Evolutionary conservation across 2,329 filamentous ascomycete species (phyloP).

Genomic region (Metarhizium brunneum): DNA sequence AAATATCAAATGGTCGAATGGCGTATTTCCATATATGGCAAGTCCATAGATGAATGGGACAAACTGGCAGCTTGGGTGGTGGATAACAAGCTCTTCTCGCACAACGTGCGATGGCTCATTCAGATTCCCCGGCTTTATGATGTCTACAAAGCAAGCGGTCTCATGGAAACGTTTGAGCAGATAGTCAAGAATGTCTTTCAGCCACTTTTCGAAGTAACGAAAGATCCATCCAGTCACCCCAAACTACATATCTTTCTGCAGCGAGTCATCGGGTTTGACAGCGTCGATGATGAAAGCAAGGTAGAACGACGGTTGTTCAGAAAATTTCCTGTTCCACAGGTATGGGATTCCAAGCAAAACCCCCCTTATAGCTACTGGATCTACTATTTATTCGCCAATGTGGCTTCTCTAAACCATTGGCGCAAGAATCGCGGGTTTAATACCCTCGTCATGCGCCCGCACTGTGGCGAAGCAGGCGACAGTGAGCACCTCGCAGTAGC

Average conservation of each 20-base stretch:
- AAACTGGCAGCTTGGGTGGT: constrained; percentile 96
- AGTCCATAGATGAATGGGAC: constrained; percentile 90
- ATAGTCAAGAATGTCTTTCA: constrained; percentile 87
- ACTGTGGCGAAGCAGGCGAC: constrained; percentile 94
- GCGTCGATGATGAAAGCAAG: constrained; percentile 97
- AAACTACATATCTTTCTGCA: constrained; percentile 94
- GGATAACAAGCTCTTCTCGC: constrained; percentile 95
- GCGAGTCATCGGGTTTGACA: constrained; percentile 92
- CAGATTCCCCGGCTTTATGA: constrained; percentile 92
- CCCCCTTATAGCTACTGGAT: constrained; percentile 99
- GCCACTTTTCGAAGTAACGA: constrained; percentile 89
- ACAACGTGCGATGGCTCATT: constrained; percentile 94
- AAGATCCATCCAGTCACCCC: constrained; percentile 74
- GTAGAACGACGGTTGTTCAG: constrained; percentile 86
- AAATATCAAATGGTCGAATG: constrained; percentile 99
- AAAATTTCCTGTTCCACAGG: constrained; percentile 85
- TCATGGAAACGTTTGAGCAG: constrained; percentile 86
- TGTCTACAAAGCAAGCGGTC: constrained; percentile 81
- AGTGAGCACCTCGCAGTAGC: constrained; percentile 92
- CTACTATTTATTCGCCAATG: constrained; percentile 93
- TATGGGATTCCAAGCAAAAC: constrained; percentile 89
- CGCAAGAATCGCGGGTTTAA: constrained; percentile 89
- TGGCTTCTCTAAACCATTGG: constrained; percentile 85
- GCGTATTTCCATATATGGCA: constrained; percentile 95
- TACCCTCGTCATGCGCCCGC: constrained; percentile 84